phyloP scores from a whole-genome alignment of 2,329 filamentous ascomycete genomes.

The Phaeosphaeria sp. region DNA sequence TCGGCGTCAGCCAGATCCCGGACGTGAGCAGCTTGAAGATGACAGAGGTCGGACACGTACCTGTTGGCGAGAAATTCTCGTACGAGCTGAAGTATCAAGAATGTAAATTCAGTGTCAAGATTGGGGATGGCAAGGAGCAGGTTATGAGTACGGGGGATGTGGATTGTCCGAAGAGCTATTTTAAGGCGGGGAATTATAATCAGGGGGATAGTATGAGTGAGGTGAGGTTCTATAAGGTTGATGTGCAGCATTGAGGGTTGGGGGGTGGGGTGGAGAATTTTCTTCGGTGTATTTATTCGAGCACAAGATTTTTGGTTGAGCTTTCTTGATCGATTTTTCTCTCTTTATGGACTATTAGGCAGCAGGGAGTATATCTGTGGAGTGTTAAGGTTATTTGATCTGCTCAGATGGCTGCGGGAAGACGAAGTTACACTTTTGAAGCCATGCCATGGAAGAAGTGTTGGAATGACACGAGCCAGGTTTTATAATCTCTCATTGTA shows the following conservation, averaged over 20 bases:
- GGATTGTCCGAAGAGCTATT: conserved; percentile 24
- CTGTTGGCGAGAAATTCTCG: conserved; percentile 42
- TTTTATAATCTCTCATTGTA: too few species aligned
- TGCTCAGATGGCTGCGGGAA: background rate
- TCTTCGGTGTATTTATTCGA: background rate
- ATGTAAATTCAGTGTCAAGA: conserved; percentile 32
- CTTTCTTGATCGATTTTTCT: too few species aligned
- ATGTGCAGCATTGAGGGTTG: conserved; percentile 14
- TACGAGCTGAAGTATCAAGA: conserved; percentile 51
- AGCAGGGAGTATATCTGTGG: too few species aligned
- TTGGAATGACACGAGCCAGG: too few species aligned
- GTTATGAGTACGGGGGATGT: conserved; percentile 22
- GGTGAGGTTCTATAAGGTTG: conserved; percentile 24
- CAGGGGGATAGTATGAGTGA: conserved; percentile 26
- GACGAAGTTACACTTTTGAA: background rate
- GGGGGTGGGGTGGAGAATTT: background rate
- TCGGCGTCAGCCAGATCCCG: conserved; percentile 50
- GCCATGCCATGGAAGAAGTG: too few species aligned
- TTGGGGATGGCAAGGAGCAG: conserved; percentile 17
- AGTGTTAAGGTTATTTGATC: background rate
- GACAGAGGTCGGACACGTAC: conserved; percentile 42
- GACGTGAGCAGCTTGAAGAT: conserved; percentile 39
- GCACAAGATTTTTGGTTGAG: background rate
- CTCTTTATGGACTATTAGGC: too few species aligned
- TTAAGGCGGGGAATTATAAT: conserved; percentile 35